phyloP scores from a whole-genome alignment of 31 red algal genomes.

The Odonthalia washingtoniensis region DNA sequence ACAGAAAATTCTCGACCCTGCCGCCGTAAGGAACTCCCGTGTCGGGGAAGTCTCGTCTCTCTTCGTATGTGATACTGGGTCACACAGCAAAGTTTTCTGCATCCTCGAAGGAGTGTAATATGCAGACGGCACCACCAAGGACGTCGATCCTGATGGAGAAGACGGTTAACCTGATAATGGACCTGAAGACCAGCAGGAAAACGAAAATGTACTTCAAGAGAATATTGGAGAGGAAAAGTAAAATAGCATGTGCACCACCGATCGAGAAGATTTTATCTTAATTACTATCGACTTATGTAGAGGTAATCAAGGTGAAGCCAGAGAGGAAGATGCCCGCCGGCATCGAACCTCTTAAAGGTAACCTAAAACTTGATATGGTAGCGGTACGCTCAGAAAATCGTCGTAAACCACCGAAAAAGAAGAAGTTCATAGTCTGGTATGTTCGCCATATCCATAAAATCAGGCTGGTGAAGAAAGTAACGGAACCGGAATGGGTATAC shows the following conservation, averaged over 20 bases:
- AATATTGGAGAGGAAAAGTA: neutral
- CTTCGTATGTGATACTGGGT: neutral
- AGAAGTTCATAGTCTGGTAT: constrained; percentile 7
- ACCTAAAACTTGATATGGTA: constrained; percentile 5
- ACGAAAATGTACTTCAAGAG: neutral
- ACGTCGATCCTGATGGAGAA: neutral
- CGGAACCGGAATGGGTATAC: neutral
- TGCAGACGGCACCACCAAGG: neutral
- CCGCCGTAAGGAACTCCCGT: neutral
- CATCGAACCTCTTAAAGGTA: neutral
- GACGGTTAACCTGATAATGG: constrained; percentile 3
- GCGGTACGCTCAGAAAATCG: neutral
- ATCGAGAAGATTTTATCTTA: neutral
- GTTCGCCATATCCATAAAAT: neutral
- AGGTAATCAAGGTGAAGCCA: constrained; percentile 1
- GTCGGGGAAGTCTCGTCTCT: too few relatives aligned
- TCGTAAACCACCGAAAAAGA: neutral
- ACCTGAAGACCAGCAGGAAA: neutral
- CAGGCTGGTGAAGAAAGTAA: neutral
- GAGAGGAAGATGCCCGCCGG: neutral
- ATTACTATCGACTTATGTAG: neutral
- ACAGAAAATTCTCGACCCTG: neutral
- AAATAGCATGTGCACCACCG: neutral
- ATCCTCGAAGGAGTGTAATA: neutral
- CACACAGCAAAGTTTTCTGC: neutral